These are phyloP conservation scores for Thermothielavioides terrestris DNA, from an alignment of 495 filamentous ascomycete species.

Conservation along the genomic window DNA sequence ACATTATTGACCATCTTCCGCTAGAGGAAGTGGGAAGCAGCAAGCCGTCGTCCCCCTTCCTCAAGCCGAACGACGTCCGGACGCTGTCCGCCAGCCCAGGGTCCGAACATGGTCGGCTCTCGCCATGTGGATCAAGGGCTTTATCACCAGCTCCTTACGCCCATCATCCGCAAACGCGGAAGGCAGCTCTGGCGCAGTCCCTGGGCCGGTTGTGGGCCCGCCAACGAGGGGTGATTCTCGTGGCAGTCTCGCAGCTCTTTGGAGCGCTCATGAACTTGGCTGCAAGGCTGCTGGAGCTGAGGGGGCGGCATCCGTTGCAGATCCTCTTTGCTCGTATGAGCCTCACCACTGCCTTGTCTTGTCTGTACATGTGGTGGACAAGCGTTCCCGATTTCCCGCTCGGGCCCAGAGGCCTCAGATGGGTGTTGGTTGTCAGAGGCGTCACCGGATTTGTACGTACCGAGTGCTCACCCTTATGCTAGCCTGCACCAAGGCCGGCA, in stretches of 20 bases:
- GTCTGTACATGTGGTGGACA: constrained; percentile 66
- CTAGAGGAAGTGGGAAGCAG: constrained; percentile 5
- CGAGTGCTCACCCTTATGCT: no score
- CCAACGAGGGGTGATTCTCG: constrained; percentile 67
- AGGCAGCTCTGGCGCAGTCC: background rate
- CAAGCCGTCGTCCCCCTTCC: constrained; percentile 11
- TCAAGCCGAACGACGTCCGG: constrained; percentile 23
- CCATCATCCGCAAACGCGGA: background rate
- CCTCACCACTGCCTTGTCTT: constrained; percentile 60
- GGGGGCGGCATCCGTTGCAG: constrained; percentile 78
- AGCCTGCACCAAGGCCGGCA: no score
- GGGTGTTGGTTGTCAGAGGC: constrained; percentile 60
- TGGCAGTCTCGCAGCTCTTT: constrained; percentile 73
- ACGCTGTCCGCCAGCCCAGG: constrained; percentile 26
- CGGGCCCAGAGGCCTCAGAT: constrained; percentile 55
- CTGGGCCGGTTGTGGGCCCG: constrained; percentile 28
- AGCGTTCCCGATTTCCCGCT: constrained; percentile 61
- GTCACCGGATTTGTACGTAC: constrained; percentile 55
- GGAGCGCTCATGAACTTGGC: constrained; percentile 82
- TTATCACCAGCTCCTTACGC: constrained; percentile 5
- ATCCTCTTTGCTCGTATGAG: constrained; percentile 80
- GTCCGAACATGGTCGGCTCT: constrained; percentile 10
- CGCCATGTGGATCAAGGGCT: constrained; percentile 7
- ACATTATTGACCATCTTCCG: constrained; percentile 15
- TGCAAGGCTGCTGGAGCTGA: constrained; percentile 66